Conservation (phyloP, 2,329 filamentous ascomycete genomes). For the Talaromyces pinophilus region DNA sequence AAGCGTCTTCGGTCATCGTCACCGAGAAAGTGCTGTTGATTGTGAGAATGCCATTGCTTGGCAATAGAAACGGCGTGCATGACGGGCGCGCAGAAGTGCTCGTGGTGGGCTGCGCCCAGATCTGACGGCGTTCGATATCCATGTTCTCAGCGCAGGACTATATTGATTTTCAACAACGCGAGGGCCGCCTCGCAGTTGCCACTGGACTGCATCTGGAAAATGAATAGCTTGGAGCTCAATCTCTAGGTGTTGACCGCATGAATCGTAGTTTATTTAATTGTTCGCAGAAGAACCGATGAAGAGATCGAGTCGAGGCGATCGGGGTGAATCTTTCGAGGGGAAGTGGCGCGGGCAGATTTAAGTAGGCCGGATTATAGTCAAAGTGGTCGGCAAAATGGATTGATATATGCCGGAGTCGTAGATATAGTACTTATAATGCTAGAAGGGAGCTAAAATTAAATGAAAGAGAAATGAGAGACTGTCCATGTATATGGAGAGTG, state of each 20-base stretch:
- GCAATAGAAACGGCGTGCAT: constrained; percentile 65
- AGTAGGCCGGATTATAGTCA: not conserved
- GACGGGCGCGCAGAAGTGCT: constrained; percentile 46
- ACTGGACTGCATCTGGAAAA: constrained; percentile 18
- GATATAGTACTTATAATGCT: not conserved
- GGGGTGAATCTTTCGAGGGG: not conserved
- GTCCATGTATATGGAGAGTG: not conserved
- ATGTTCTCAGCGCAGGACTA: constrained; percentile 26
- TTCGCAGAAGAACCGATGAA: not conserved
- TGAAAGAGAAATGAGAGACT: constrained; percentile 1
- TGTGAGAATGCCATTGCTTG: constrained; percentile 54
- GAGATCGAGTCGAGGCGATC: not conserved
- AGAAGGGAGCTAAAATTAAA: no score
- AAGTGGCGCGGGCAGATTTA: not conserved
- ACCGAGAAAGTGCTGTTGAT: constrained; percentile 46
- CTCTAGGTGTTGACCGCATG: not conserved
- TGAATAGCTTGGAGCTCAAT: constrained; percentile 9
- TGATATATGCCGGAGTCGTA: not conserved
- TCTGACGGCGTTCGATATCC: constrained; percentile 42
- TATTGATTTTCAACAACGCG: constrained; percentile 1
- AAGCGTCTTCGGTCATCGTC: constrained; percentile 50
- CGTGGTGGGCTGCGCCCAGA: constrained; percentile 44
- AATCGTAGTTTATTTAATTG: not conserved
- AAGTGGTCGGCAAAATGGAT: not conserved
- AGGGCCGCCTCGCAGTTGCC: constrained; percentile 19